Base-by-base conservation (phyloP, 495 filamentous ascomycete species). In the Xylaria scruposa region DNA sequence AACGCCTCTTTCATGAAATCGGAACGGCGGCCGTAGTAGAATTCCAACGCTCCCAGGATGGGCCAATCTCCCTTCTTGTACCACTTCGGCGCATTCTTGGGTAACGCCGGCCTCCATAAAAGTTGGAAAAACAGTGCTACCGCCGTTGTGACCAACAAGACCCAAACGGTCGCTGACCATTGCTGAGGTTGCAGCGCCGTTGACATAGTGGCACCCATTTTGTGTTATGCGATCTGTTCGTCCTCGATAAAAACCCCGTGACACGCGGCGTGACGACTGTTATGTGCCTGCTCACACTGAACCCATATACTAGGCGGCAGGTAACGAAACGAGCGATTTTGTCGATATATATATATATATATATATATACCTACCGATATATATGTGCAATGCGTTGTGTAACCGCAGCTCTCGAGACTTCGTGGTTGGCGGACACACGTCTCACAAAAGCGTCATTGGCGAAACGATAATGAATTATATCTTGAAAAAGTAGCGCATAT, bases 21-120 rank as follows among this genome's bases (percentile, higher is more conserved):
- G 42, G 60, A 38, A 31, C 66, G 69, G 36, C 77, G 71, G 36
- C 76, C 73, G 4, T 72, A 74, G n/a, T 73, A 74, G 63, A 75
- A 78, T 1, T 72, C 71, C 24, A 75, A 44, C 36, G 75, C 54
- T 26, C 77, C 75, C 9, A 78, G 0, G 29, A 77, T 60, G 0
- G 77, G 75, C 71, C 70, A 75, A 62, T 71, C 76, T 1, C 70
- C 64, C 44, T 68, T 68, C 59, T 70, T 73, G 29, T 71, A 66
- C 44, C 72, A 71, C 13, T 31, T 58, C 29, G 75, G 77, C 62
- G 75, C 71, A 21, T 51, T 63, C 51, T 73, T 67, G 40, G 76
- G 72, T 19, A 76, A 40, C 15, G 75, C 8, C 3, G 75, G 75
- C 49, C 75, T 71, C 63, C 54, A 61, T 12, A 73, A 51, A 21